Base-by-base conservation (phyloP, 2,329 filamentous ascomycete species). In the Phialocephala sp. region DNA sequence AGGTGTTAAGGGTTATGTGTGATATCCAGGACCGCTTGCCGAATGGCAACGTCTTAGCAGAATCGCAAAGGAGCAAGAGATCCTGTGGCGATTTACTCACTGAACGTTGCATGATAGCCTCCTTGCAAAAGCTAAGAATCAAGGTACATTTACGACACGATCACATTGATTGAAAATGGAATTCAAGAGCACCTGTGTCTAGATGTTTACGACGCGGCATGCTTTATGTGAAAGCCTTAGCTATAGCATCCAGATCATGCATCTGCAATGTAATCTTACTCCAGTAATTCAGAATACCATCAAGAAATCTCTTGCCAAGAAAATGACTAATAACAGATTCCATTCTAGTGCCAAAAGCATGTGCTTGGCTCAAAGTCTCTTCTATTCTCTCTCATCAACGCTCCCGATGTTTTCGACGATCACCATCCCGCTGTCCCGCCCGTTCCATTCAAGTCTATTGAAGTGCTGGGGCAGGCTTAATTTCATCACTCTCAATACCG, bases 401-500 rank as follows among this genome's bases (percentile, higher is more conserved):
- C 11, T 32, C 24, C 14, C 32, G 32, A 22, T 50, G 11, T 15
- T 54, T 54, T 54, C 50, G 22, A 54, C 24, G 50, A 24, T 54
- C 50, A 50, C 22, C 45, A 50, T 27, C 45, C 20, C 45, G 22
- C 20, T 2, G 20, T 20, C 45, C 45, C 20, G 6, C 11, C 45
- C n/a, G 6, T 20, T 20, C 4, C n/a, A 11, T 20, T 22, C 4
- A 27, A 27, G 2, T 18, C 12, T 12, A 32, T n/a, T 54, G 50
- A 4, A 35, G 9, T 32, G 50, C 50, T 32, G 50, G 50, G 32
- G 50, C 22, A 35, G 50, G 50, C 50, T 54, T 15, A 18, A 35
- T 54, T 22, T 54, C 50, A 54, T 54, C 27, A 39, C 35, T 22
- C 18, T 62, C 65, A 66, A 67, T 63, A 18, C 63, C 63, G 37